phyloP scores from a whole-genome alignment of 2,329 filamentous ascomycete genomes.

The Aureobasidium mangrovei region DNA sequence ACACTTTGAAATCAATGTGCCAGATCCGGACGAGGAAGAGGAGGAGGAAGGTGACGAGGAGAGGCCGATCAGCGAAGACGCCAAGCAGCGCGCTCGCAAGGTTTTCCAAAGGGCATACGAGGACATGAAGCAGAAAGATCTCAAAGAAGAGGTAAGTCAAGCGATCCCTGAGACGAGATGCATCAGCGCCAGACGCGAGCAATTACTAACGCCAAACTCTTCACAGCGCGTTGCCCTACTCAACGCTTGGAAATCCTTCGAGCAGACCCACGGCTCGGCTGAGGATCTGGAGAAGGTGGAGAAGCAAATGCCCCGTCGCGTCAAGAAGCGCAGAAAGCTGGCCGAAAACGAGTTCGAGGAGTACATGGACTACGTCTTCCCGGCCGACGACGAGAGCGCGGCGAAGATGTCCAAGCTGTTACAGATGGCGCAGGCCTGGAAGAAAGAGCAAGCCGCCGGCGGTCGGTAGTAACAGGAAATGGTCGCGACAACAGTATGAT shows the following conservation, averaged over 20 bases:
- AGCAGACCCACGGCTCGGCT: conserved; percentile 68
- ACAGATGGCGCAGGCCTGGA: conserved; percentile 82
- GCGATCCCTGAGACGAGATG: neutral
- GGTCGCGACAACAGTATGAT: neutral
- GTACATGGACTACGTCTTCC: conserved; percentile 96
- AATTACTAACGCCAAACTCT: conserved; percentile 25
- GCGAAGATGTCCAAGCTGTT: conserved; percentile 76
- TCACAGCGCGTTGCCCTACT: conserved; percentile 70
- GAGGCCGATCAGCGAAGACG: conserved; percentile 63
- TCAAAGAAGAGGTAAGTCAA: conserved; percentile 67
- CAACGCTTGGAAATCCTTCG: conserved; percentile 87
- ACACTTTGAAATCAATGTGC: conserved; percentile 94
- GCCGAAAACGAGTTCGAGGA: conserved; percentile 94
- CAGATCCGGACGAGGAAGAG: conserved; percentile 60
- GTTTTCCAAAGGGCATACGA: conserved; percentile 81
- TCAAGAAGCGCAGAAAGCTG: conserved; percentile 84
- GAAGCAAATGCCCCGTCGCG: conserved; percentile 85
- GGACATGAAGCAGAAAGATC: conserved; percentile 77
- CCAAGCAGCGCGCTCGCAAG: conserved; percentile 70
- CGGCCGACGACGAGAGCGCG: conserved; percentile 81
- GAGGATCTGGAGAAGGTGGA: conserved; percentile 75
- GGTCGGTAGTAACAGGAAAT: neutral
- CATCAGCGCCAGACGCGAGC: too few relatives aligned
- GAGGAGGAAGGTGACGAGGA: conserved; percentile 49
- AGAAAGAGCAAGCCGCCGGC: conserved; percentile 46